phyloP scores from a whole-genome alignment of 2,329 filamentous ascomycete genomes.

The Alternaria sp. region DNA sequence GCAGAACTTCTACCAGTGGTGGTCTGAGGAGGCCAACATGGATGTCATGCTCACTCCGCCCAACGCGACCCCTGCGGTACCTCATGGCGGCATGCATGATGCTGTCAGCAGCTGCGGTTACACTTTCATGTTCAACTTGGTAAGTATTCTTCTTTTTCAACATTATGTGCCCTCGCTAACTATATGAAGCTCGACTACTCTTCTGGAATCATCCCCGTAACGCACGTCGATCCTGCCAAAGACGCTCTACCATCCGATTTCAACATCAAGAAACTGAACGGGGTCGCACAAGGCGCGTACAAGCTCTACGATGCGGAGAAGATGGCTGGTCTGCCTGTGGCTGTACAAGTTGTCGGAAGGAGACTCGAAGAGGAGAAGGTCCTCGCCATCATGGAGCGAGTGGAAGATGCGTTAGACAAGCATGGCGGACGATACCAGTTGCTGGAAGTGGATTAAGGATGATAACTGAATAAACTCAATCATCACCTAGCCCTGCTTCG shows the following conservation, averaged over 20 bases:
- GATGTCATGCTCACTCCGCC: constrained; percentile 85
- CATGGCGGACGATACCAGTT: constrained; percentile 59
- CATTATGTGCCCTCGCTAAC: constrained; percentile 7
- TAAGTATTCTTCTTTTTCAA: constrained; percentile 52
- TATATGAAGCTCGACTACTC: constrained; percentile 77
- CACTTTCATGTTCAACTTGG: constrained; percentile 90
- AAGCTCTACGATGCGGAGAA: constrained; percentile 80
- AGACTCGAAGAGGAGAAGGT: constrained; percentile 89
- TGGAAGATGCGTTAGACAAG: constrained; percentile 75
- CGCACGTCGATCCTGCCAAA: constrained; percentile 74
- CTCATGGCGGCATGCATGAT: constrained; percentile 84
- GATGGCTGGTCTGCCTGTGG: constrained; percentile 90
- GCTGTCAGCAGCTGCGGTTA: constrained; percentile 89
- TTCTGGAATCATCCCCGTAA: constrained; percentile 81
- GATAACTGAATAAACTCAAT: not conserved
- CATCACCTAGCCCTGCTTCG: not conserved
- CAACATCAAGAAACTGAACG: constrained; percentile 71
- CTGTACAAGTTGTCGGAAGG: constrained; percentile 80
- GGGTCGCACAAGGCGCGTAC: constrained; percentile 81
- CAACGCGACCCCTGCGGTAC: constrained; percentile 88
- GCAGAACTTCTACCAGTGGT: constrained; percentile 82
- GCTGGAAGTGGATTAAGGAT: constrained; percentile 51
- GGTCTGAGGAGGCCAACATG: constrained; percentile 69
- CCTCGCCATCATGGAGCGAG: constrained; percentile 75
- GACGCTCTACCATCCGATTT: constrained; percentile 71